Evolutionary conservation across 2,329 filamentous ascomycete species (phyloP).

Genomic region (Zalaria sp.): DNA sequence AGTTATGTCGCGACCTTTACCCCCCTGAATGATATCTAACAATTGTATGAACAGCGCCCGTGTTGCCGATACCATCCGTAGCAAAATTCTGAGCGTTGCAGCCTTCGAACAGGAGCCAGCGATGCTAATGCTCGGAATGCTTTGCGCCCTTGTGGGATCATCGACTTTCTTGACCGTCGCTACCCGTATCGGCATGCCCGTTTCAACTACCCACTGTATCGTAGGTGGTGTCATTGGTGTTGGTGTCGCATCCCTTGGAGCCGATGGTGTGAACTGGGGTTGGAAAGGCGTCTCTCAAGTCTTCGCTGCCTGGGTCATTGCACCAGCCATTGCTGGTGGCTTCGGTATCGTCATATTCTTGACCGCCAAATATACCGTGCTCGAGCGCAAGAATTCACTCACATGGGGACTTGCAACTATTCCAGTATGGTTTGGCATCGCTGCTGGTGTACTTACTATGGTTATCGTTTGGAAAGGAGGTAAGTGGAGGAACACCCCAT

Average conservation of each 20-base stretch:
- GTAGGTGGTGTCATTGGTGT: slow-evolving; percentile 46
- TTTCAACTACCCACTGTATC: slow-evolving; percentile 48
- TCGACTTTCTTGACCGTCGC: slow-evolving; percentile 43
- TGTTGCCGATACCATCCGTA: slow-evolving; percentile 48
- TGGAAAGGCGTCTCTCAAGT: slow-evolving; percentile 33
- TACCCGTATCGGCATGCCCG: slow-evolving; percentile 41
- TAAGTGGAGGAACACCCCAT: slow-evolving; percentile 18
- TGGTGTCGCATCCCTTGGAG: slow-evolving; percentile 41
- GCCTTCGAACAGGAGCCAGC: slow-evolving; percentile 35
- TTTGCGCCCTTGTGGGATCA: slow-evolving; percentile 29
- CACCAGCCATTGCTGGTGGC: slow-evolving; percentile 31
- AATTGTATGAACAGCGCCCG: slow-evolving; percentile 20
- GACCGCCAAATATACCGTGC: slow-evolving; percentile 34
- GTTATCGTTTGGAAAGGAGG: slow-evolving; percentile 39
- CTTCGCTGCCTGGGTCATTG: slow-evolving; percentile 31
- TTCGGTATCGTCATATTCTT: slow-evolving; percentile 37
- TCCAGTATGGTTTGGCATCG: slow-evolving; percentile 35
- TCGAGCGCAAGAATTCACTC: slow-evolving; percentile 34
- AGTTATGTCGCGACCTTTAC: no score
- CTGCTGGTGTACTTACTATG: slow-evolving; percentile 36
- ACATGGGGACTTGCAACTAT: slow-evolving; percentile 35
- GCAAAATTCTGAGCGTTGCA: slow-evolving; percentile 39
- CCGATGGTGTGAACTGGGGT: slow-evolving; percentile 22
- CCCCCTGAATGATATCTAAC: no score
- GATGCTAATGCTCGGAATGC: slow-evolving; percentile 29